Conservation (phyloP, 768 basidiomycete species). For the Podaxis rugospora region DNA sequence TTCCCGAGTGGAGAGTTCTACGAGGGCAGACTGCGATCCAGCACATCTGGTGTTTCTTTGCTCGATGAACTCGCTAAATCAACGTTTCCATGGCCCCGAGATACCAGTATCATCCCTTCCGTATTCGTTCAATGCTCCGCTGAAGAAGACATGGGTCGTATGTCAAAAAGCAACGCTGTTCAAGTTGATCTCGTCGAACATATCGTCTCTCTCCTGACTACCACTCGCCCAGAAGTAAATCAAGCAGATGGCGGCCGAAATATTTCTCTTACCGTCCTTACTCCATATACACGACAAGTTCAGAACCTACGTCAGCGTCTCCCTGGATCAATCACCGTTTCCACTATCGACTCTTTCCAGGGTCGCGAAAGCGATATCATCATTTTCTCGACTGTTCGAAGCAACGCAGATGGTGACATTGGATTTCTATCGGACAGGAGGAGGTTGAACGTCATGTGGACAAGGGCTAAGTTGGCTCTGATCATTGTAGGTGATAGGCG, state of each 20-base stretch:
- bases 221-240: constrained; percentile 6
- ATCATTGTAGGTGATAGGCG: constrained; percentile 55
- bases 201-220: constrained; percentile 39
- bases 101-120: constrained; percentile 39
- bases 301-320: constrained; percentile 37
- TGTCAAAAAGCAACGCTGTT: constrained; percentile 58
- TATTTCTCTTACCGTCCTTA: constrained; percentile 44
- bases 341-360: constrained; percentile 63
- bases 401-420: constrained; percentile 54
- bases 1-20: constrained; percentile 68
- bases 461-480: constrained; percentile 51
- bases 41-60: constrained; percentile 31
- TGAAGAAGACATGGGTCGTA: constrained; percentile 55
- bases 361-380: constrained; percentile 66
- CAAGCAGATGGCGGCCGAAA: constrained; percentile 13
- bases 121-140: constrained; percentile 54
- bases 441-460: constrained; percentile 69
- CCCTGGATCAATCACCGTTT: constrained; percentile 32
- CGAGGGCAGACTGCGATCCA: constrained; percentile 45
- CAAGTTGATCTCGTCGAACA: constrained; percentile 51
- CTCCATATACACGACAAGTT: constrained; percentile 59
- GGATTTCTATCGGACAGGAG: constrained; percentile 62
- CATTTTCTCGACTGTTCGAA: constrained; percentile 61
- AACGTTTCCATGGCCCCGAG: constrained; percentile 55
- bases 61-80: constrained; percentile 33